These are phyloP conservation scores for Stachybotrys echinatus DNA, from an alignment of 2,329 filamentous ascomycete species.

Conservation along the genomic window DNA sequence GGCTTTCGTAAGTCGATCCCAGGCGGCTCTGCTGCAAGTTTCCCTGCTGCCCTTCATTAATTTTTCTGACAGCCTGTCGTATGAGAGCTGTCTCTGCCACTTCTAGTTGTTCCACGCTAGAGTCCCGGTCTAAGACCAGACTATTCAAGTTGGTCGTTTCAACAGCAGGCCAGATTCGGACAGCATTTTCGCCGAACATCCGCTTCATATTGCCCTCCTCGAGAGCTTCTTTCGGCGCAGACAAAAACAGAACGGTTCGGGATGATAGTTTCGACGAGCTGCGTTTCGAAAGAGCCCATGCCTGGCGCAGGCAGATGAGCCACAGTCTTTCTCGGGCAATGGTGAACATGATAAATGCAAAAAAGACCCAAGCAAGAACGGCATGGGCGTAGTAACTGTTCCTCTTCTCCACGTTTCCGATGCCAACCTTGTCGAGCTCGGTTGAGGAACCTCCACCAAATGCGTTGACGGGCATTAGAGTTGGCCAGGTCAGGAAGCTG, in stretches of 20 bases:
- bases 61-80: neutral
- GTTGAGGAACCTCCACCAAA: neutral
- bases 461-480: neutral
- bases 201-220: neutral
- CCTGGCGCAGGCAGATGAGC: conserved; percentile 1
- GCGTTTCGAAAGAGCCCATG: neutral
- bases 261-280: neutral
- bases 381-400: neutral
- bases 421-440: neutral
- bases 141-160: neutral
- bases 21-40: neutral
- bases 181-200: neutral
- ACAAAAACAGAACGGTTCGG: neutral
- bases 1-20: neutral
- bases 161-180: neutral
- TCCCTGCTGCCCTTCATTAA: neutral
- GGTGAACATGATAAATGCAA: neutral
- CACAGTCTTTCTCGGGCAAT: neutral
- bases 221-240: neutral
- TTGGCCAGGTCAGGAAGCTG: neutral
- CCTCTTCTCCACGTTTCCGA: neutral
- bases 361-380: neutral
- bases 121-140: neutral
- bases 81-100: neutral
- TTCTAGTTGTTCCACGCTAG: neutral